phyloP scores from a whole-genome alignment of 73 alveolate genomes.

The Paramecium sexaurelia region DNA sequence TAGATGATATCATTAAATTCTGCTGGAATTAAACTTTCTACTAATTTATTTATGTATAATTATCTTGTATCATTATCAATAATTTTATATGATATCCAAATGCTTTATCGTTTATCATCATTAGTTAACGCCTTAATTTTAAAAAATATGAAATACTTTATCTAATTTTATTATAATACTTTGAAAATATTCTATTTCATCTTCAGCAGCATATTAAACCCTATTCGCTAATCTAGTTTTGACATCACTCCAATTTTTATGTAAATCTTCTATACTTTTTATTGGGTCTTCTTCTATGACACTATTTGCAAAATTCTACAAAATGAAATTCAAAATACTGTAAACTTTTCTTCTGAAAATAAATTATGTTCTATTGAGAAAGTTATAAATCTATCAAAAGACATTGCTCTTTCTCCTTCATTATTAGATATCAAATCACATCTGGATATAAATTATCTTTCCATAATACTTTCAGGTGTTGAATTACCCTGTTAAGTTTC shows the following conservation, averaged over 20 bases:
- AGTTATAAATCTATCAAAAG: slow-evolving; percentile 41
- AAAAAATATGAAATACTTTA: neutral
- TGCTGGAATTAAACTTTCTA: neutral
- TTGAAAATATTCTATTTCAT: neutral
- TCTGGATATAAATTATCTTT: neutral
- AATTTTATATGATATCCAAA: slow-evolving; percentile 1
- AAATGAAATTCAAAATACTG: neutral
- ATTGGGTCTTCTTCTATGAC: neutral
- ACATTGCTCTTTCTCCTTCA: slow-evolving; percentile 55
- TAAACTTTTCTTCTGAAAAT: slow-evolving; percentile 8
- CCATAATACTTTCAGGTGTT: neutral
- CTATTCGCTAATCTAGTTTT: neutral
- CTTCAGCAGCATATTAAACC: neutral
- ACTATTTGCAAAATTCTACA: slow-evolving; percentile 9
- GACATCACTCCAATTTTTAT: neutral
- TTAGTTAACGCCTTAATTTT: neutral
- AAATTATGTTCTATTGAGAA: slow-evolving; percentile 15
- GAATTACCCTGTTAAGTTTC: neutral
- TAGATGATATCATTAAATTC: neutral
- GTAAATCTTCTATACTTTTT: slow-evolving; percentile 3
- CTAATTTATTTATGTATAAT: neutral
- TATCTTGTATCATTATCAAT: slow-evolving; percentile 1
- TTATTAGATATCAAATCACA: slow-evolving; percentile 27
- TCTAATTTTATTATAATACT: slow-evolving; percentile 2
- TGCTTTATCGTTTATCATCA: slow-evolving; percentile 1